Evolutionary conservation across 192 early-diverging fungal species (phyloP).

Genomic region (Linnemannia schmuckeri): DNA sequence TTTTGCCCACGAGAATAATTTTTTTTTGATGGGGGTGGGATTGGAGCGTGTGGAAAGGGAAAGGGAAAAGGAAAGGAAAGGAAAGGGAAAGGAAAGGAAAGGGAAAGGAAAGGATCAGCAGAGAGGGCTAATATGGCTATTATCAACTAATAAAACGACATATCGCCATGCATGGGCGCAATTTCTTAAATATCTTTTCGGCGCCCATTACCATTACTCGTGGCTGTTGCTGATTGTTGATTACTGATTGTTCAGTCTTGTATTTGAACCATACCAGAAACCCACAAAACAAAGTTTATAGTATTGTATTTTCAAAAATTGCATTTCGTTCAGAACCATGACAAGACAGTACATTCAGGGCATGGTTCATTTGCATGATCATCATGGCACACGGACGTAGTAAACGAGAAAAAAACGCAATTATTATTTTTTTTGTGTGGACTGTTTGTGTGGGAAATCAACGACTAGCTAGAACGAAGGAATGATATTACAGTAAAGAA

Average conservation of each 20-base stretch:
- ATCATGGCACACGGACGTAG: neutral
- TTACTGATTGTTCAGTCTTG: too few relatives aligned
- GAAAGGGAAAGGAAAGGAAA: neutral
- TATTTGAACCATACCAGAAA: too few relatives aligned
- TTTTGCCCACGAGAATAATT: neutral
- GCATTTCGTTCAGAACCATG: too few relatives aligned
- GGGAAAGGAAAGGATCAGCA: constrained; percentile 1
- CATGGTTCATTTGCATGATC: too few relatives aligned
- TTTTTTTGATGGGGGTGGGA: neutral
- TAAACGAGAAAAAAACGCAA: neutral
- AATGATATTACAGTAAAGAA: constrained; percentile 32
- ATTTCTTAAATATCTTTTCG: neutral
- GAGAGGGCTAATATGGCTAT: neutral
- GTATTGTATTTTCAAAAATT: too few relatives aligned
- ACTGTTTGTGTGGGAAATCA: neutral
- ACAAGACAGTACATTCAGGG: too few relatives aligned
- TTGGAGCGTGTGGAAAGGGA: neutral
- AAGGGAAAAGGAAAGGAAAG: neutral
- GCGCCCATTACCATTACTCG: too few relatives aligned
- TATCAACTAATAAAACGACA: neutral
- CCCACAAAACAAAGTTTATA: too few relatives aligned
- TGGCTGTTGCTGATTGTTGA: too few relatives aligned
- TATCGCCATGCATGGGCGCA: constrained; percentile 1
- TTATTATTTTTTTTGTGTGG: neutral
- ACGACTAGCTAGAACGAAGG: neutral